Conservation (phyloP, 2,329 filamentous ascomycete genomes). For the Teratosphaeria gauchensis region DNA sequence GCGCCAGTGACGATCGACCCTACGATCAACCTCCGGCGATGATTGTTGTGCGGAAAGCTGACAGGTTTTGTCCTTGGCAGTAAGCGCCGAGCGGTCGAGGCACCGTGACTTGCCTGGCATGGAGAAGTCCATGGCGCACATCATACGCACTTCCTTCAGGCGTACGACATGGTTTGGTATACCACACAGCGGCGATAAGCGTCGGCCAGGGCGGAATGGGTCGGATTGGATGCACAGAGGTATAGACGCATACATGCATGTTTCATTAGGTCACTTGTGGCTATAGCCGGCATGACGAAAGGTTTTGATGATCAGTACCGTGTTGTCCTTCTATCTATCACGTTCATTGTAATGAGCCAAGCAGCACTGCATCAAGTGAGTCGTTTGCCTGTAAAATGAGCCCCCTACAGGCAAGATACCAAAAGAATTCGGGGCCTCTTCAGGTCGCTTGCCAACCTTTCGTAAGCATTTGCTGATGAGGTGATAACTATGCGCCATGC, state of each 20-base stretch:
- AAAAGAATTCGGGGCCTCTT: too few relatives aligned
- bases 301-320: too few relatives aligned
- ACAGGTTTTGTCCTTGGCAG: background rate
- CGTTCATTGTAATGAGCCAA: too few relatives aligned
- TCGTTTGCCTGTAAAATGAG: too few relatives aligned
- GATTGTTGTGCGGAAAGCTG: background rate
- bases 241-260: background rate
- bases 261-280: background rate
- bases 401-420: too few relatives aligned
- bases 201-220: background rate
- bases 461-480: too few relatives aligned
- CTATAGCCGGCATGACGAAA: background rate
- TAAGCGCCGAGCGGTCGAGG: background rate
- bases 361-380: too few relatives aligned
- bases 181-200: background rate
- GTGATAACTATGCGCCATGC: too few relatives aligned
- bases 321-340: too few relatives aligned
- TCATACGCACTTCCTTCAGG: background rate
- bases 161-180: background rate
- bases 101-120: background rate
- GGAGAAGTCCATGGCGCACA: background rate
- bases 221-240: background rate
- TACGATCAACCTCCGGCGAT: background rate
- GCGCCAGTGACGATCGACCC: background rate
- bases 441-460: too few relatives aligned